A percentile compares a stretch with the other conserved stretches of the same genome.
phyloP scores from a whole-genome alignment of 495 filamentous ascomycete species.

The Platismatia glauca region DNA sequence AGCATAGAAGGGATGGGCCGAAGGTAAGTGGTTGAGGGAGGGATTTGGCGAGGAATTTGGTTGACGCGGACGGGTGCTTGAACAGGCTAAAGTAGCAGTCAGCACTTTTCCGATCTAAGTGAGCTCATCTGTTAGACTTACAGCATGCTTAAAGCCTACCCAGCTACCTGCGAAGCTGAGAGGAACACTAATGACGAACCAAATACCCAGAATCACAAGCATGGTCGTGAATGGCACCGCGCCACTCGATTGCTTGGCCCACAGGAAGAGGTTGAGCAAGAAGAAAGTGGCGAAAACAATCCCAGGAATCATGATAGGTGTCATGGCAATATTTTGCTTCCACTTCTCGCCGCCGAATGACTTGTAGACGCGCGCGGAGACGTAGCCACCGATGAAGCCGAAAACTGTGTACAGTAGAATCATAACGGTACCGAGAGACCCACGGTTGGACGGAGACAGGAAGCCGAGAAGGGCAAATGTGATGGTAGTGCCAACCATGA shows the following conservation, averaged over 20 bases:
- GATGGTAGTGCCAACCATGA: constrained; percentile 94
- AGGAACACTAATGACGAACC: constrained; percentile 93
- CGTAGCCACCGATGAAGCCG: constrained; percentile 86
- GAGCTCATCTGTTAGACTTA: constrained; percentile 23
- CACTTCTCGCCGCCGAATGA: constrained; percentile 82
- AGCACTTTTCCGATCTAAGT: neutral
- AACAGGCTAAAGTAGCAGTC: constrained; percentile 36
- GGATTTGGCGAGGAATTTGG: constrained; percentile 95
- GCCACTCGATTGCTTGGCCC: constrained; percentile 80
- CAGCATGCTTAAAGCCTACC: constrained; percentile 70
- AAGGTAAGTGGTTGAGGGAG: constrained; percentile 69
- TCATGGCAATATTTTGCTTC: constrained; percentile 87
- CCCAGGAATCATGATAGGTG: constrained; percentile 74
- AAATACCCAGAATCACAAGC: constrained; percentile 84
- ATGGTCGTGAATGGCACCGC: constrained; percentile 96
- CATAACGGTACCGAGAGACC: constrained; percentile 83
- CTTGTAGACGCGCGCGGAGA: constrained; percentile 85
- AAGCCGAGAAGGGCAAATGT: constrained; percentile 89
- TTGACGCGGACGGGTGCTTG: constrained; percentile 85
- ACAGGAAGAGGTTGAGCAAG: constrained; percentile 90
- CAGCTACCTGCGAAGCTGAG: constrained; percentile 85
- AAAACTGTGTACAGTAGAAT: constrained; percentile 88
- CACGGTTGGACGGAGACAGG: constrained; percentile 88
- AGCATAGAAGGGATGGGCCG: constrained; percentile 79
- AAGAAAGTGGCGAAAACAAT: constrained; percentile 87